Evolutionary conservation across 2,329 filamentous ascomycete species (phyloP).

Genomic region (Cercospora sp.): DNA sequence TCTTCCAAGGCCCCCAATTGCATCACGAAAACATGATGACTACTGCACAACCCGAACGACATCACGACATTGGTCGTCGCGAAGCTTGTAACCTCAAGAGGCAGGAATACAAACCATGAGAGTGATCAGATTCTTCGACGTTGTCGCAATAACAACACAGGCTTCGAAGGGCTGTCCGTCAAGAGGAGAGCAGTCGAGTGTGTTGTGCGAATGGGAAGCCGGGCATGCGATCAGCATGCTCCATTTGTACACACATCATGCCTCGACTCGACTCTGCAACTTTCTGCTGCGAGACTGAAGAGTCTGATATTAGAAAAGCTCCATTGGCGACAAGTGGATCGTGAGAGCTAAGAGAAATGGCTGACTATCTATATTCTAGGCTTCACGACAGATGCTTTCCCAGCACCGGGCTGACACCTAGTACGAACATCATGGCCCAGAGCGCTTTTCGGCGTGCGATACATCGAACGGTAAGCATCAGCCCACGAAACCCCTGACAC

Average conservation of each 20-base stretch:
- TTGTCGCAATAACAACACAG: not conserved
- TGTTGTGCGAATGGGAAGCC: not conserved
- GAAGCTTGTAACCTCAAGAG: not conserved
- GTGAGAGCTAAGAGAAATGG: not conserved
- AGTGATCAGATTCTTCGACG: not conserved
- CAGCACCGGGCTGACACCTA: not conserved
- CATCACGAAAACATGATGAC: not conserved
- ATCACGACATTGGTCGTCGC: slow-evolving; percentile 5
- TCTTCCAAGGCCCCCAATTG: not conserved
- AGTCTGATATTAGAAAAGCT: not conserved
- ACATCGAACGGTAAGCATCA: not conserved
- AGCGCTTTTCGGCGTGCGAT: too few species aligned
- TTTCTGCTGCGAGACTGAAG: not conserved
- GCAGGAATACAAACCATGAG: not conserved
- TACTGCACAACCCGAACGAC: not conserved
- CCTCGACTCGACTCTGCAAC: slow-evolving; percentile 3
- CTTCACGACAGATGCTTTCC: not conserved
- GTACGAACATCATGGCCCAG: too few species aligned
- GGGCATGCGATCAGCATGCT: not conserved
- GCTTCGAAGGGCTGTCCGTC: slow-evolving; percentile 1
- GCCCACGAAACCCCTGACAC: too few species aligned
- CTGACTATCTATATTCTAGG: not conserved
- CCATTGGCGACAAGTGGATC: not conserved
- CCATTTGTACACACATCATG: not conserved
- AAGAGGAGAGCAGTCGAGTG: slow-evolving; percentile 4